phyloP scores from a whole-genome alignment of 805 yeast species.

The Ogataea haglerorum region DNA sequence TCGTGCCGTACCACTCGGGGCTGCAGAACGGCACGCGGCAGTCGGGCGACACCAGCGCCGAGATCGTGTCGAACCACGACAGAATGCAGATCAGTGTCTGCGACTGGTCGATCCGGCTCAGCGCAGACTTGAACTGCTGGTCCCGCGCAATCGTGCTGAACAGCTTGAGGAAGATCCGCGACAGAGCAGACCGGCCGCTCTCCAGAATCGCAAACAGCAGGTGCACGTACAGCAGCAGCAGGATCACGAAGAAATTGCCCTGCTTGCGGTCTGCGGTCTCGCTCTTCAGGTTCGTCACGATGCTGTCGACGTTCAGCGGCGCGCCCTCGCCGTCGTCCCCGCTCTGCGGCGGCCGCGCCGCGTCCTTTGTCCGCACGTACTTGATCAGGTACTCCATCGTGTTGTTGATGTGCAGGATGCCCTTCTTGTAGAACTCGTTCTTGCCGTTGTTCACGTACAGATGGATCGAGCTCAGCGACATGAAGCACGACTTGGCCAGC shows the following conservation, averaged over 20 bases:
- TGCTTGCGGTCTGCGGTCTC: constrained; percentile 36
- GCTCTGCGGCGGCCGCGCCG: constrained; percentile 11
- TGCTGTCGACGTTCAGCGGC: constrained; percentile 30
- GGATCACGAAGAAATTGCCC: constrained; percentile 44
- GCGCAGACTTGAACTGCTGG: constrained; percentile 38
- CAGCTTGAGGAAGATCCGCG: constrained; percentile 46
- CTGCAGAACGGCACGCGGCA: constrained; percentile 52
- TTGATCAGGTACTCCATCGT: constrained; percentile 54
- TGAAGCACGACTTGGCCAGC: constrained; percentile 55
- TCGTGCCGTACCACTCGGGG: constrained; percentile 51
- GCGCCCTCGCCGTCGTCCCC: constrained; percentile 12
- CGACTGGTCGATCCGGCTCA: constrained; percentile 46
- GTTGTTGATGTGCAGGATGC: constrained; percentile 51
- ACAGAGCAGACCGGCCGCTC: constrained; percentile 50
- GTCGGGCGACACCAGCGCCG: constrained; percentile 55
- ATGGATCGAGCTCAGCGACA: constrained; percentile 54
- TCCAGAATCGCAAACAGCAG: constrained; percentile 51
- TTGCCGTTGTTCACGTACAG: constrained; percentile 54
- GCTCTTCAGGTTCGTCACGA: constrained; percentile 38
- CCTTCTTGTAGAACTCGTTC: constrained; percentile 47
- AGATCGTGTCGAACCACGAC: constrained; percentile 58
- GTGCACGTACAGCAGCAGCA: constrained; percentile 52
- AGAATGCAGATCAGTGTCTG: constrained; percentile 48
- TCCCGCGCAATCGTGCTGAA: constrained; percentile 50
- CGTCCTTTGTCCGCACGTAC: constrained; percentile 35